phyloP scores from a whole-genome alignment of 129 eudicot genomes.

The Lonicera japonica region DNA sequence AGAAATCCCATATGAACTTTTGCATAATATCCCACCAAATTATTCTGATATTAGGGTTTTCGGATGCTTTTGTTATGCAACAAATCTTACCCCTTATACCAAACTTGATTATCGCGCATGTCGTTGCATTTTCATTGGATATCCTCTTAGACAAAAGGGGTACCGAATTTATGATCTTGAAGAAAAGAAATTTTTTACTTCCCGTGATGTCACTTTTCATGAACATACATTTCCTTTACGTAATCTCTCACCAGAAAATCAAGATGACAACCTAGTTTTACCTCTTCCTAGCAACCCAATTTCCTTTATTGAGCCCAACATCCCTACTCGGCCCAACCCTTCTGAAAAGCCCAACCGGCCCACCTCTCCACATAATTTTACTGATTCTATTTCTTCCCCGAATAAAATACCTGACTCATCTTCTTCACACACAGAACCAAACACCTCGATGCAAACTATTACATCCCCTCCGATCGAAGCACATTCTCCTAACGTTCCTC shows the following conservation, averaged over 20 bases:
- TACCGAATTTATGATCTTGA: slow-evolving; percentile 10
- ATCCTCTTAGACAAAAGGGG: slow-evolving; percentile 7
- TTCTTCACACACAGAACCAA: too few relatives aligned
- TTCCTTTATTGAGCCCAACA: too few relatives aligned
- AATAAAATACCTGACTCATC: too few relatives aligned
- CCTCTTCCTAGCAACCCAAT: too few relatives aligned
- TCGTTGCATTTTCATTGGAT: slow-evolving; percentile 9
- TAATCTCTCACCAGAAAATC: neutral
- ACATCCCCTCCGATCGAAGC: too few relatives aligned
- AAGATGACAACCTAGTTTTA: neutral
- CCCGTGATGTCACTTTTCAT: slow-evolving; percentile 5
- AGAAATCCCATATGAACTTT: slow-evolving; percentile 12
- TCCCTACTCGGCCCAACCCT: too few relatives aligned
- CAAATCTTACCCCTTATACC: neutral
- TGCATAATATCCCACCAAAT: neutral
- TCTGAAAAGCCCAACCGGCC: too few relatives aligned
- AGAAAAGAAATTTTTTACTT: neutral
- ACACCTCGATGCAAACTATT: too few relatives aligned
- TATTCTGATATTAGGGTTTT: neutral
- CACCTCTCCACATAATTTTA: too few relatives aligned
- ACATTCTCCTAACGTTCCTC: too few relatives aligned
- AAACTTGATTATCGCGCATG: slow-evolving; percentile 1
- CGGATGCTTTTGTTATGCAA: slow-evolving; percentile 10
- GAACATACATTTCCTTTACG: neutral
- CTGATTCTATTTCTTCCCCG: too few relatives aligned